Base-by-base conservation (phyloP, 1,284 basidiomycete species). In the Rhizopogon hawkerae region DNA sequence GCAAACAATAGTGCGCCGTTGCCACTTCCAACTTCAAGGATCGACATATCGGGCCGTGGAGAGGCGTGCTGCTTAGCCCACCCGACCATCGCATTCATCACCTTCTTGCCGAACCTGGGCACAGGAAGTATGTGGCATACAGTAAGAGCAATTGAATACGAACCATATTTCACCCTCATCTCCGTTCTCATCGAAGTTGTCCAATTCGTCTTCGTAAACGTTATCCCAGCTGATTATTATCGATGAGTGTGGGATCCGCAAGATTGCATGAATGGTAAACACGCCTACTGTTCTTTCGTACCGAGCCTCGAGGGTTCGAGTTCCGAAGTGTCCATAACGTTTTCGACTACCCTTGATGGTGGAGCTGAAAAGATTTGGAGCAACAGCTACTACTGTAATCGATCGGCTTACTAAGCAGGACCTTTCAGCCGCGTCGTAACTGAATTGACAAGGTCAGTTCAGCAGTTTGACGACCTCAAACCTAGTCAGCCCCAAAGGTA, bases 131-230 rank as follows among this genome's bases (percentile, higher is more conserved):
- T 42, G 37, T 29, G 38, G 14, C 21, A 38, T 31, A 23, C 26
- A 21, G 33, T 36, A 6, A 9, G 13, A 49, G 29, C 11, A 24
- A 26, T 9, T 16, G 13, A 13, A 46, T 2, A 58, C 69, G 34
- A 52, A 89, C 90, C 92, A 94, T 23, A 92, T 75, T 67, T 94
- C 91, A 35, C 92, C 91, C 63, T 92, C 89, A 63, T 94, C 89
- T 9, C 88, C 85, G 43, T 83, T 81, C 46, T 92, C 90, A 35
- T 82, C 69, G 56, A 90, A 94, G 60, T 86, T 89, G 38, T 66
- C 65, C 14, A 92, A 69, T 60, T 94, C 91, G 46, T 77, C 74
- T 33, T 78, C 69, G 61, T 88, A 89, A 7, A 84, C 78, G 45
- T 70, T 57, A 59, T 89, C 84, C 86, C 86, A 88, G 63, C 85